These are phyloP conservation scores for Paradendryphiella salina DNA, from an alignment of 2,329 filamentous ascomycete species.

Conservation along the genomic window DNA sequence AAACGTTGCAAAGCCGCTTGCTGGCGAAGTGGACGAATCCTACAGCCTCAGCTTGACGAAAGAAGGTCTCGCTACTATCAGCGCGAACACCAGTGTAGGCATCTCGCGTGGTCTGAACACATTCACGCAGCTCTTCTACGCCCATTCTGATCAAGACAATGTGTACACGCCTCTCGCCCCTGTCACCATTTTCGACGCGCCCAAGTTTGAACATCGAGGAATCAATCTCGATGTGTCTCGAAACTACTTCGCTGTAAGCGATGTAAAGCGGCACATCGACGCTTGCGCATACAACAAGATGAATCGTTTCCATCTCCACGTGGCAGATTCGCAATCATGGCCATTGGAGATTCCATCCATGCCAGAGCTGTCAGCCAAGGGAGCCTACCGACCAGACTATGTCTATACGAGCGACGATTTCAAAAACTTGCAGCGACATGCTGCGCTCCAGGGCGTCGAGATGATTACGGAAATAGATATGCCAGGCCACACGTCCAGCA, in stretches of 20 bases:
- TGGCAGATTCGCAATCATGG: slow-evolving; percentile 84
- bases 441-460: slow-evolving; percentile 67
- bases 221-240: slow-evolving; percentile 78
- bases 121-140: slow-evolving; percentile 78
- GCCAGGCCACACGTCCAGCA: slow-evolving; percentile 75
- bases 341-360: slow-evolving; percentile 77
- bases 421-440: slow-evolving; percentile 69
- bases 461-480: slow-evolving; percentile 78
- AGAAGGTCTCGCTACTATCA: slow-evolving; percentile 64
- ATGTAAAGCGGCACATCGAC: slow-evolving; percentile 76
- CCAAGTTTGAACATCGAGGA: slow-evolving; percentile 76
- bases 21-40: slow-evolving; percentile 71
- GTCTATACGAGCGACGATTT: slow-evolving; percentile 71
- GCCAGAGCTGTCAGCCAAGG: slow-evolving; percentile 71
- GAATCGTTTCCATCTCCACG: slow-evolving; percentile 79
- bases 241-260: slow-evolving; percentile 67
- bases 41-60: slow-evolving; percentile 67
- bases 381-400: slow-evolving; percentile 69
- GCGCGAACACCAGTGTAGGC: slow-evolving; percentile 68
- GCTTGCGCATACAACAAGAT: slow-evolving; percentile 78
- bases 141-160: slow-evolving; percentile 60
- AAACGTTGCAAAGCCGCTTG: slow-evolving; percentile 62
- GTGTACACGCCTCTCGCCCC: slow-evolving; percentile 73
- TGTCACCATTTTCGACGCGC: slow-evolving; percentile 70
- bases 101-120: slow-evolving; percentile 74